Conservation (phyloP, 805 yeast genomes). For the Saturnispora halmiae region DNA sequence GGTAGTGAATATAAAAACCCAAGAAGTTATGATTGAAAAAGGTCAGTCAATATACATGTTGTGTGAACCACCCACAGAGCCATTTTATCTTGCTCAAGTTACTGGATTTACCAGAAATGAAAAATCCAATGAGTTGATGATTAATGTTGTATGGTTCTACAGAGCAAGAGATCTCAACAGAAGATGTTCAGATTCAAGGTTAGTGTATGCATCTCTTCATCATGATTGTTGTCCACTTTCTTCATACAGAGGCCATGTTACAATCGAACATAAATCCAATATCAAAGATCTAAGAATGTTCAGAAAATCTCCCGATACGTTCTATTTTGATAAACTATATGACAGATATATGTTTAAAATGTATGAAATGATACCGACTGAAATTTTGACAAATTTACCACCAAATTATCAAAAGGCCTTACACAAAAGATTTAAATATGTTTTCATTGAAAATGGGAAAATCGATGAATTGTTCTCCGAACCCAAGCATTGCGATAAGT, state of each 20-base stretch:
- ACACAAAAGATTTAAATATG: slow-evolving; percentile 57
- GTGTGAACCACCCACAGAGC: slow-evolving; percentile 91
- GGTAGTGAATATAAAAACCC: slow-evolving; percentile 32
- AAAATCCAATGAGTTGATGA: slow-evolving; percentile 21
- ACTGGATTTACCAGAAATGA: slow-evolving; percentile 51
- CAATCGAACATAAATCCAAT: slow-evolving; percentile 60
- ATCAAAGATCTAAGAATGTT: slow-evolving; percentile 50
- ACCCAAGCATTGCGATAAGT: slow-evolving; percentile 62
- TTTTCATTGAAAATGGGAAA: slow-evolving; percentile 64
- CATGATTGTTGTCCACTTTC: slow-evolving; percentile 71
- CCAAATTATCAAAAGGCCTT: slow-evolving; percentile 52
- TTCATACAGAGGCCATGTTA: slow-evolving; percentile 67
- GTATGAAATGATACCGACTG: slow-evolving; percentile 69
- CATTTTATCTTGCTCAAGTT: slow-evolving; percentile 79
- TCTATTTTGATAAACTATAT: slow-evolving; percentile 78
- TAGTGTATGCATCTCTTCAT: slow-evolving; percentile 78
- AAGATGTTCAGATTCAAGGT: slow-evolving; percentile 58
- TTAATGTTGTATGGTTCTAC: slow-evolving; percentile 78
- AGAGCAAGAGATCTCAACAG: slow-evolving; percentile 78
- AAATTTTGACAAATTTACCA: slow-evolving; percentile 48
- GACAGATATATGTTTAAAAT: slow-evolving; percentile 79
- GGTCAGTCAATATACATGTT: slow-evolving; percentile 74
- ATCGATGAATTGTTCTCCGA: slow-evolving; percentile 53
- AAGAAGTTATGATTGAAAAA: slow-evolving; percentile 30
- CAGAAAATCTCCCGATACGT: slow-evolving; percentile 52